These are phyloP conservation scores for Debaryomyces udenii DNA, from an alignment of 1,139 yeast genomes.

Conservation along the genomic window DNA sequence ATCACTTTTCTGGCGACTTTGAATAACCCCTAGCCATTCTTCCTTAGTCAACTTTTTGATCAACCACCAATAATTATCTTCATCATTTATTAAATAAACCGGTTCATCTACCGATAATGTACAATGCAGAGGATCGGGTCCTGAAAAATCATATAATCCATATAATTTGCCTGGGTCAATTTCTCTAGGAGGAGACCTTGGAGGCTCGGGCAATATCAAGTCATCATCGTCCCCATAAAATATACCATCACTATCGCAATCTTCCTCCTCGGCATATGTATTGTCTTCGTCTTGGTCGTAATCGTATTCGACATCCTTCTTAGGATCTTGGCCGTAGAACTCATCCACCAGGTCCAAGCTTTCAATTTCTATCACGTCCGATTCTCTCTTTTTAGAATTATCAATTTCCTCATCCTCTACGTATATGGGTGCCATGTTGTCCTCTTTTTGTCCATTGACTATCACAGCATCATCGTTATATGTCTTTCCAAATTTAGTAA, in stretches of 20 bases:
- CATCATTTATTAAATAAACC: slow-evolving; percentile 79
- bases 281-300: slow-evolving; percentile 15
- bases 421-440: background rate
- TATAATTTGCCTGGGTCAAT: slow-evolving; percentile 82
- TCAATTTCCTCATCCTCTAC: background rate
- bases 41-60: slow-evolving; percentile 62
- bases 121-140: slow-evolving; percentile 95
- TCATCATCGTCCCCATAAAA: slow-evolving; percentile 24
- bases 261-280: slow-evolving; percentile 12
- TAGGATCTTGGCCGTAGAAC: background rate
- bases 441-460: background rate
- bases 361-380: background rate
- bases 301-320: slow-evolving; percentile 11
- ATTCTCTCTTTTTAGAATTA: background rate
- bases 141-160: slow-evolving; percentile 84
- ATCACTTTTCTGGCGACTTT: slow-evolving; percentile 10
- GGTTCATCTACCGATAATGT: slow-evolving; percentile 80
- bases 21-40: slow-evolving; percentile 28
- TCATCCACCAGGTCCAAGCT: background rate
- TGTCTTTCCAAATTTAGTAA: slow-evolving; percentile 34
- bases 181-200: slow-evolving; percentile 80
- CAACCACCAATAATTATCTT: slow-evolving; percentile 97
- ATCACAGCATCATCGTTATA: slow-evolving; percentile 23
- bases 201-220: slow-evolving; percentile 57
- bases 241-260: slow-evolving; percentile 19